These are phyloP conservation scores for Colletotrichum lentis DNA, from an alignment of 2,329 filamentous ascomycete species.

Conservation along the genomic window DNA sequence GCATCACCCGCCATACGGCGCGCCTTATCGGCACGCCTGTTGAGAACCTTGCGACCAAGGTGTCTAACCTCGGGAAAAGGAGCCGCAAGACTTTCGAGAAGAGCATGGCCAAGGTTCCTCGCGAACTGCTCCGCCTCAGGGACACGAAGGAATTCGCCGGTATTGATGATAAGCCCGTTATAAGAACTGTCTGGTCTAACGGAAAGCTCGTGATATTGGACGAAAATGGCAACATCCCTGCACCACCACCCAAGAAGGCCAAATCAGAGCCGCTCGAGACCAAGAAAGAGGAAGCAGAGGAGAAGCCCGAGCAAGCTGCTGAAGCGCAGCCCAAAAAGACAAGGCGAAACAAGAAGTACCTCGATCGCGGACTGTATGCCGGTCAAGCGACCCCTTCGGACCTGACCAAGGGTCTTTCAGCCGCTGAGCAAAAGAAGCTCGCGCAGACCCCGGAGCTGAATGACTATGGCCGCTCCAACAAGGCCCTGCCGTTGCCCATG, in stretches of 20 bases:
- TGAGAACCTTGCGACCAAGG: conserved; percentile 57
- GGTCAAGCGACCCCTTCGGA: conserved; percentile 73
- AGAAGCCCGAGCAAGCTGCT: conserved; percentile 51
- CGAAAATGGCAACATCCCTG: conserved; percentile 47
- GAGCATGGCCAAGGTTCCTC: conserved; percentile 56
- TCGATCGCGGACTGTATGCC: conserved; percentile 84
- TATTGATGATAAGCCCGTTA: conserved; percentile 65
- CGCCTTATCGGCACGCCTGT: conserved; percentile 55
- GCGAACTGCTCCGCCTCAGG: conserved; percentile 67
- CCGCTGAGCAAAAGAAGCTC: conserved; percentile 61
- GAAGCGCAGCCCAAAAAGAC: conserved; percentile 48
- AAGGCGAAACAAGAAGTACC: conserved; percentile 75
- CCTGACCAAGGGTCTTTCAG: conserved; percentile 56
- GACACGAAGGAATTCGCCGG: conserved; percentile 70
- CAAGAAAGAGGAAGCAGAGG: conserved; percentile 41
- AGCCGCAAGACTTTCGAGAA: conserved; percentile 63
- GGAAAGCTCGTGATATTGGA: conserved; percentile 66
- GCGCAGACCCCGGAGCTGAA: conserved; percentile 57
- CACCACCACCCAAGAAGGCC: conserved; percentile 40
- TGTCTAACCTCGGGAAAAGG: conserved; percentile 68
- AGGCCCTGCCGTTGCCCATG: conserved; percentile 76
- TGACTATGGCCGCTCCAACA: conserved; percentile 60
- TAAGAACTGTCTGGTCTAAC: conserved; percentile 70
- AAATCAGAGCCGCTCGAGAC: conserved; percentile 40
- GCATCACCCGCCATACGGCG: conserved; percentile 53